A percentile compares a stretch with the other conserved stretches of the same genome.
Conservation (phyloP, 495 filamentous ascomycete genomes). For the Aspergillus haitiensis region DNA sequence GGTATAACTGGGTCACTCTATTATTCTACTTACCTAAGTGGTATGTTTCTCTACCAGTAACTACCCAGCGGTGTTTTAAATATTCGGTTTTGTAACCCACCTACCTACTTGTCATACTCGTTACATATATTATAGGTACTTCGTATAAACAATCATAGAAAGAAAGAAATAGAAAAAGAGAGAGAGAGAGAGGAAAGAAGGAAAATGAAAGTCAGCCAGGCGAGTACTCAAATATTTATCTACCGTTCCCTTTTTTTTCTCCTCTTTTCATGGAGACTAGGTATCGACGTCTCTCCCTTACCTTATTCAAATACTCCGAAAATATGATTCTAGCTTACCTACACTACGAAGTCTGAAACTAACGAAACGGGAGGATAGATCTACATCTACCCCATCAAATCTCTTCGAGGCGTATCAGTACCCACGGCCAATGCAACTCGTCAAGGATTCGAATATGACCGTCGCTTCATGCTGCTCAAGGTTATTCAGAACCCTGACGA, state of each 20-base stretch:
- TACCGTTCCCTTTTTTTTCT: neutral
- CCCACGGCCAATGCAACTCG: slow-evolving; percentile 54
- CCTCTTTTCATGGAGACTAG: neutral
- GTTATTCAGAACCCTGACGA: slow-evolving; percentile 35
- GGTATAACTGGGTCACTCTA: too few relatives aligned
- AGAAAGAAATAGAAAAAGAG: too few relatives aligned
- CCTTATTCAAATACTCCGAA: neutral
- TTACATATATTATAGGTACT: neutral
- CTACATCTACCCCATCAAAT: slow-evolving; percentile 89
- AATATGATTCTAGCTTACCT: neutral
- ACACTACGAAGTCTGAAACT: neutral
- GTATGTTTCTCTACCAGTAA: too few relatives aligned
- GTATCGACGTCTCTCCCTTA: neutral
- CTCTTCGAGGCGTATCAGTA: slow-evolving; percentile 65
- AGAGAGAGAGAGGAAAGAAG: too few relatives aligned
- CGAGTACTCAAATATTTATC: neutral
- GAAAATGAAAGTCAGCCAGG: slow-evolving; percentile 44
- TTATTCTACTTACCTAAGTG: too few relatives aligned
- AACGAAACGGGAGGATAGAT: slow-evolving; percentile 49
- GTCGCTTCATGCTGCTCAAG: slow-evolving; percentile 75
- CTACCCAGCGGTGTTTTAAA: too few relatives aligned
- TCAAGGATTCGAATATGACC: slow-evolving; percentile 74
- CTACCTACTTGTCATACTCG: too few relatives aligned
- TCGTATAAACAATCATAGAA: neutral
- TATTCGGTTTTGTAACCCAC: too few relatives aligned